Percentiles rank a stretch among this genome's conserved stretches.
phyloP scores from a whole-genome alignment of 208 protist species.

The Leishmania tarentolae region DNA sequence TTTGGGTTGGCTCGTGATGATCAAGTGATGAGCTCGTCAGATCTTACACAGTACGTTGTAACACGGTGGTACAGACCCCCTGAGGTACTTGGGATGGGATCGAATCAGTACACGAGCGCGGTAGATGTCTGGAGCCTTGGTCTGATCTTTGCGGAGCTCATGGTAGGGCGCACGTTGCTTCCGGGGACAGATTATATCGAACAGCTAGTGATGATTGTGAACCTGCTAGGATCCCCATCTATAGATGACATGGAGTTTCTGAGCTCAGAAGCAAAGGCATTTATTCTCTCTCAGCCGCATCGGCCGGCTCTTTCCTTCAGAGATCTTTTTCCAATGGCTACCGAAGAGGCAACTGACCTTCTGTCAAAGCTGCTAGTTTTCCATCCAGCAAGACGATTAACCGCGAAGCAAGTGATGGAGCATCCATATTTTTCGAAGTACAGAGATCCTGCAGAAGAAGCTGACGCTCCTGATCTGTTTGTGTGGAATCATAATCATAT shows the following conservation, averaged over 20 bases:
- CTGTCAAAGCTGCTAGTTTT: constrained; percentile 95
- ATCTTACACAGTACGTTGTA: constrained; percentile 97
- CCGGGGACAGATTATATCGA: constrained; percentile 83
- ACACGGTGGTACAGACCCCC: constrained; percentile 99
- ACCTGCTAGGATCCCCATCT: constrained; percentile 76
- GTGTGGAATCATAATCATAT: constrained; percentile 75
- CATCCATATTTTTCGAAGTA: constrained; percentile 95
- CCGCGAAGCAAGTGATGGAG: constrained; percentile 92
- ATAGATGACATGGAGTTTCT: constrained; percentile 87
- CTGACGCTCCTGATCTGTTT: constrained; percentile 62
- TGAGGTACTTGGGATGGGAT: constrained; percentile 95
- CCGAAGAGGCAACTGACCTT: constrained; percentile 93
- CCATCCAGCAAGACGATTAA: constrained; percentile 95
- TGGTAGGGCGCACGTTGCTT: constrained; percentile 97
- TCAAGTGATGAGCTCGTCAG: constrained; percentile 47
- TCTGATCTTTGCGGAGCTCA: constrained; percentile 98
- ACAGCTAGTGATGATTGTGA: constrained; percentile 86
- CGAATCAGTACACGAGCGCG: constrained; percentile 93
- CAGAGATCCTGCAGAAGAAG: constrained; percentile 82
- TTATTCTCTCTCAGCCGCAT: constrained; percentile 70
- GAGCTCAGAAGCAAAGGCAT: constrained; percentile 74
- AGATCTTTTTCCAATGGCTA: constrained; percentile 93
- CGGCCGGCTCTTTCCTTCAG: constrained; percentile 49
- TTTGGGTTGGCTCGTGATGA: constrained; percentile 92
- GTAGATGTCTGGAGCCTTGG: constrained; percentile 97